These are phyloP conservation scores for Ichthyophthirius multifiliis DNA, from an alignment of 169 alveolate species.

Conservation along the genomic window DNA sequence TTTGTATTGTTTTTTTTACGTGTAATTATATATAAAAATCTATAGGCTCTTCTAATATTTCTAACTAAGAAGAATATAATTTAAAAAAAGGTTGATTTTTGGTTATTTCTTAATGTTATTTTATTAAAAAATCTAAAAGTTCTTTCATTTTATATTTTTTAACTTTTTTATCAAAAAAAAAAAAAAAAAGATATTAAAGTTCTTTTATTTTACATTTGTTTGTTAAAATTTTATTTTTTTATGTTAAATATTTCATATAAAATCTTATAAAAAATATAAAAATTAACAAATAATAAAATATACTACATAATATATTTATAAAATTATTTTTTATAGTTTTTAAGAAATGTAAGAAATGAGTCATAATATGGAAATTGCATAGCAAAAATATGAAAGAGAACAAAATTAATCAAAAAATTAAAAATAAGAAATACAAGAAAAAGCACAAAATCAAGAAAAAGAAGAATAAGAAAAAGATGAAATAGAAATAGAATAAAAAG, in stretches of 20 bases:
- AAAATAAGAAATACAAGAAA: neutral
- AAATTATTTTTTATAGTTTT: too few species aligned
- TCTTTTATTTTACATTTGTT: too few species aligned
- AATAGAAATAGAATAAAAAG: neutral
- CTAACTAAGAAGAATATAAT: constrained; percentile 41
- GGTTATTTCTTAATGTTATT: constrained; percentile 36
- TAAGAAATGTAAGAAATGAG: too few species aligned
- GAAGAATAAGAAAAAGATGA: neutral
- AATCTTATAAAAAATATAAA: too few species aligned
- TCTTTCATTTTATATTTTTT: neutral
- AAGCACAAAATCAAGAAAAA: neutral
- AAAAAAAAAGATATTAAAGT: too few species aligned
- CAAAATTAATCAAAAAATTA: neutral
- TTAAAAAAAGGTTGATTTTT: constrained; percentile 56
- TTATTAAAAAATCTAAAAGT: constrained; percentile 18
- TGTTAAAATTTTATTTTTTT: too few species aligned
- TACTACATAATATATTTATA: too few species aligned
- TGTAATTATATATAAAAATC: constrained; percentile 67
- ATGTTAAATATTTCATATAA: too few species aligned
- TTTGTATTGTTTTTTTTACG: neutral
- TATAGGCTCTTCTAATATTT: constrained; percentile 60
- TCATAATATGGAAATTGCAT: too few species aligned
- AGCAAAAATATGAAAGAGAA: neutral
- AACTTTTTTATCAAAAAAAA: too few species aligned
- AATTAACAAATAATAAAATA: too few species aligned